A percentile compares a stretch with the other conserved stretches of the same genome.
phyloP scores from a whole-genome alignment of 73 alveolate genomes.

The Paramecium octaurelia region DNA sequence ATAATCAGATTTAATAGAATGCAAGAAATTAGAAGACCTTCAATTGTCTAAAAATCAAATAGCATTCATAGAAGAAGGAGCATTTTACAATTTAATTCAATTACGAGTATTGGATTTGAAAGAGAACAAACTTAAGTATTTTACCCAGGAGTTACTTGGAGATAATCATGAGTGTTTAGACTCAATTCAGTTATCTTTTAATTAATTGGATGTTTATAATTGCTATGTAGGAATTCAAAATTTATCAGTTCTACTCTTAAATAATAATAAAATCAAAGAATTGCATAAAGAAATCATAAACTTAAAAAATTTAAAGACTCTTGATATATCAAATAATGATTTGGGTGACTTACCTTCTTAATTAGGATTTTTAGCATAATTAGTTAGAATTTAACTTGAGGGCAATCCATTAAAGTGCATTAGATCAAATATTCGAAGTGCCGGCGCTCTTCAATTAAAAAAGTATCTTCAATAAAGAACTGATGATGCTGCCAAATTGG shows the following conservation, averaged over 20 bases:
- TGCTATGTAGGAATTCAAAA: slow-evolving; percentile 27
- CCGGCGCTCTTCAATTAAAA: slow-evolving; percentile 91
- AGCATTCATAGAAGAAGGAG: slow-evolving; percentile 3
- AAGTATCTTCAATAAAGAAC: slow-evolving; percentile 85
- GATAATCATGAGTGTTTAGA: slow-evolving; percentile 17
- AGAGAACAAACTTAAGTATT: slow-evolving; percentile 28
- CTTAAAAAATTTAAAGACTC: slow-evolving; percentile 75
- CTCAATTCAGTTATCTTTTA: slow-evolving; percentile 22
- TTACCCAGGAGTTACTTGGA: slow-evolving; percentile 32
- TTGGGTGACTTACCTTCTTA: slow-evolving; percentile 87
- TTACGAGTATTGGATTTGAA: slow-evolving; percentile 32
- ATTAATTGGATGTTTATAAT: slow-evolving; percentile 20
- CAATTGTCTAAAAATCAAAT: slow-evolving; percentile 54
- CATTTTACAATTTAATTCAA: background rate
- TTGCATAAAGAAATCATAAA: slow-evolving; percentile 11
- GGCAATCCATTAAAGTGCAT: slow-evolving; percentile 96
- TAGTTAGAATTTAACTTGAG: slow-evolving; percentile 90
- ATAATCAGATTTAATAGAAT: background rate
- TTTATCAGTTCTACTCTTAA: slow-evolving; percentile 19
- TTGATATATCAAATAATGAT: slow-evolving; percentile 91
- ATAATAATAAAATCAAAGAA: slow-evolving; percentile 52
- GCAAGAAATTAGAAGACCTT: slow-evolving; percentile 38
- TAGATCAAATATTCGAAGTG: slow-evolving; percentile 87
- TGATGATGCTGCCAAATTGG: slow-evolving; percentile 55
- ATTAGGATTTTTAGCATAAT: slow-evolving; percentile 78